Percentiles rank a stretch among this genome's conserved stretches.
Conservation (phyloP, 2,329 filamentous ascomycete species). For the Venturia nashicola region DNA sequence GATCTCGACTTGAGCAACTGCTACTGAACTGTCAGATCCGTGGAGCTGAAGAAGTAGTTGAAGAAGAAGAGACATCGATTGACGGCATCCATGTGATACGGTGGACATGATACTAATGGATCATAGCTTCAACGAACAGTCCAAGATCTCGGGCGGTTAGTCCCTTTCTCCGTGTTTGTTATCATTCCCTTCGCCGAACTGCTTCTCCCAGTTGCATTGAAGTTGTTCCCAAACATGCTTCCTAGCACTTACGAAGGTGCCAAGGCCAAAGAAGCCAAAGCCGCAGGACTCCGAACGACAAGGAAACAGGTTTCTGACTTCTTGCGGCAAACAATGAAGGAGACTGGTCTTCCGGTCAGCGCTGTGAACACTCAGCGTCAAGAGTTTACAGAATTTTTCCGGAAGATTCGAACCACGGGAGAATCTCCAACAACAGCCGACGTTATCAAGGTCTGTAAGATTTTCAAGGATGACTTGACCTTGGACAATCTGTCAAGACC, state of each 20-base stretch:
- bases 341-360: conserved; percentile 85
- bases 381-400: conserved; percentile 94
- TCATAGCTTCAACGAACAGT: conserved; percentile 70
- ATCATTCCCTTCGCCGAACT: conserved; percentile 95
- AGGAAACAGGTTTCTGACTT: conserved; percentile 91
- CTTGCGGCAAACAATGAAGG: conserved; percentile 73
- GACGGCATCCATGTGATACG: too few relatives aligned
- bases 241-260: conserved; percentile 95
- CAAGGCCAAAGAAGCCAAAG: conserved; percentile 82
- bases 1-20: too few relatives aligned
- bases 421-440: conserved; percentile 80
- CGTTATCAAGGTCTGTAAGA: conserved; percentile 97
- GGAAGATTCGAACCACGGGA: conserved; percentile 82
- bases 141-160: conserved; percentile 79
- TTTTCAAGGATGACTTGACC: conserved; percentile 95
- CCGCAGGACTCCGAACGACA: conserved; percentile 65
- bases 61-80: too few relatives aligned
- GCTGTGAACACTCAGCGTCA: conserved; percentile 76
- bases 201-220: conserved; percentile 79
- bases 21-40: too few relatives aligned
- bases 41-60: too few relatives aligned
- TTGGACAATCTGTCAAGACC: conserved; percentile 93
- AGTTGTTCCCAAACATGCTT: conserved; percentile 92
- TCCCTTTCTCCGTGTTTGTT: conserved; percentile 94
- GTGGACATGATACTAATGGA: background rate